A percentile compares a stretch with the other conserved stretches of the same genome.
These are phyloP conservation scores for Pichia thaimueangensis DNA, from an alignment of 805 yeast genomes.

Conservation along the genomic window DNA sequence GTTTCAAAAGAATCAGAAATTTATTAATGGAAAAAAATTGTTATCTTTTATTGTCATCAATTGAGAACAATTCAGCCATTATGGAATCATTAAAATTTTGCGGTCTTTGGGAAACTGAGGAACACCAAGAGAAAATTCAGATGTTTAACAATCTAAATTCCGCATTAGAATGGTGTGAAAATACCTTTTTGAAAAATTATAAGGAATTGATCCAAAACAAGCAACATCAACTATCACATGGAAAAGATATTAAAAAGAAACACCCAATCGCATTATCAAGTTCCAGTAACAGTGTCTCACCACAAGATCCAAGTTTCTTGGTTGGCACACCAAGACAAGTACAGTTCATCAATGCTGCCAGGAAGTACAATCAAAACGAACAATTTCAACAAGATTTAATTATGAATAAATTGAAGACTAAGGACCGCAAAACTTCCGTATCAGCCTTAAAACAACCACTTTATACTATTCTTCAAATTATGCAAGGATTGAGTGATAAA, in stretches of 20 bases:
- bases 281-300: not conserved
- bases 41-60: constrained; percentile 72
- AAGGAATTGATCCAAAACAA: constrained; percentile 26
- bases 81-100: constrained; percentile 74
- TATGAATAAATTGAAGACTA: constrained; percentile 12
- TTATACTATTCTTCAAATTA: constrained; percentile 56
- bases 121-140: constrained; percentile 41
- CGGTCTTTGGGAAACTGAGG: constrained; percentile 61
- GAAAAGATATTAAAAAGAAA: constrained; percentile 1
- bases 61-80: constrained; percentile 57
- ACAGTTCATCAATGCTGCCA: constrained; percentile 48
- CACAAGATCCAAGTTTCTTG: constrained; percentile 13
- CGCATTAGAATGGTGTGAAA: constrained; percentile 96
- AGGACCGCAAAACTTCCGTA: constrained; percentile 8
- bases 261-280: not conserved
- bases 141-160: constrained; percentile 75
- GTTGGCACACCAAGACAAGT: constrained; percentile 48
- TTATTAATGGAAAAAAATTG: constrained; percentile 64
- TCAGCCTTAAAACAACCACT: constrained; percentile 37
- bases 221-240: not conserved
- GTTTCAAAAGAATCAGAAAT: constrained; percentile 80
- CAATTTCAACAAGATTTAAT: constrained; percentile 27
- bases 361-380: constrained; percentile 32
- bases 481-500: constrained; percentile 49
- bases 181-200: constrained; percentile 68